Evolutionary conservation across 2,329 filamentous ascomycete genomes (phyloP).

Genomic region (Cadophora gregata): DNA sequence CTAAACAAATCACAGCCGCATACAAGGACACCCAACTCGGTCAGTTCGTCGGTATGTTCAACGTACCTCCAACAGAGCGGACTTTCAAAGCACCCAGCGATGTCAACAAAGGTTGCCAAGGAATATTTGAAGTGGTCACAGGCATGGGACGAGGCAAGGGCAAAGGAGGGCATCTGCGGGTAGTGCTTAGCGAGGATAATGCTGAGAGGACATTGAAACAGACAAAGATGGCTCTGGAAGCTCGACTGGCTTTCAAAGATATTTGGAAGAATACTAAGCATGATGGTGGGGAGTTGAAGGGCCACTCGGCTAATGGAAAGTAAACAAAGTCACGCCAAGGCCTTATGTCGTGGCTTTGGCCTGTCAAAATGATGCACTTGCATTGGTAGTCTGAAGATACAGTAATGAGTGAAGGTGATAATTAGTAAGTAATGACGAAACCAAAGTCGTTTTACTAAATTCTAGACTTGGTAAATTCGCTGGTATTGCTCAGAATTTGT

Average conservation of each 20-base stretch:
- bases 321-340: not conserved
- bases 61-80: conserved; percentile 27
- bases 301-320: not conserved
- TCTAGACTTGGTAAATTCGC: not conserved
- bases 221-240: not conserved
- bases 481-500: no score
- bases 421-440: not conserved
- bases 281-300: conserved; percentile 25
- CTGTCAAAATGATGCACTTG: not conserved
- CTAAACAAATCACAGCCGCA: not conserved
- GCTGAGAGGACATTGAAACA: conserved; percentile 38
- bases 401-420: no score
- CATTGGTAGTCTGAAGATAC: no score
- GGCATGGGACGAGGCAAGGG: conserved; percentile 49
- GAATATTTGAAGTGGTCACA: conserved; percentile 52
- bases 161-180: conserved; percentile 46
- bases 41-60: not conserved
- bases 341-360: not conserved
- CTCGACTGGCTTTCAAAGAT: conserved; percentile 20
- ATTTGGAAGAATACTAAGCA: conserved; percentile 32
- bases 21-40: not conserved
- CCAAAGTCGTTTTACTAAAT: not conserved
- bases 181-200: conserved; percentile 53
- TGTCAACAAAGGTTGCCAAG: conserved; percentile 51
- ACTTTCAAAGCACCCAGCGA: conserved; percentile 45